Evolutionary conservation across 2,329 filamentous ascomycete genomes (phyloP).

Genomic region (Penicillium griseofulvum): DNA sequence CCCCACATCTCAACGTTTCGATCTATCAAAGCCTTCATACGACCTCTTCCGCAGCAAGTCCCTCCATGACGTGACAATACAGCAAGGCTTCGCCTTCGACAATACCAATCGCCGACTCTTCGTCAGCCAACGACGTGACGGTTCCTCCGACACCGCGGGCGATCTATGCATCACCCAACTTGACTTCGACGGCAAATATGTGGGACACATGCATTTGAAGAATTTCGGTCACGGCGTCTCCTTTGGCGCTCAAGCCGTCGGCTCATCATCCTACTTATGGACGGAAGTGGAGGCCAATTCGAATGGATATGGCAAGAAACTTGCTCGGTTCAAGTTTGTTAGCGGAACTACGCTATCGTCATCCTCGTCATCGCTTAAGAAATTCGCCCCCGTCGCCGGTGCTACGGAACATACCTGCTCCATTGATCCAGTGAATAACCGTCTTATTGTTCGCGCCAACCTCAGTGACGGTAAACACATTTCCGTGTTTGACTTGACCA

Average conservation of each 20-base stretch:
- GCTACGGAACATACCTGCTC: conserved; percentile 18
- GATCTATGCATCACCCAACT: conserved; percentile 23
- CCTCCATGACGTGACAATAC: conserved; percentile 17
- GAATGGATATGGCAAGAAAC: conserved; percentile 22
- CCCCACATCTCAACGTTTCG: conserved; percentile 12
- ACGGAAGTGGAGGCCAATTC: conserved; percentile 20
- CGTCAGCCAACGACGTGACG: conserved; percentile 19
- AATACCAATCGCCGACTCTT: conserved; percentile 24
- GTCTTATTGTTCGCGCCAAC: conserved; percentile 18
- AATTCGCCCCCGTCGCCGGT: conserved; percentile 10
- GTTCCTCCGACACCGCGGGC: conserved; percentile 11
- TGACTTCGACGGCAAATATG: conserved; percentile 20
- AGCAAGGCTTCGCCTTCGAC: conserved; percentile 26
- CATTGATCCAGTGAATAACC: conserved; percentile 19
- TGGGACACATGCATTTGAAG: conserved; percentile 22
- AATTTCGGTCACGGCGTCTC: conserved; percentile 22
- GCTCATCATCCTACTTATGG: conserved; percentile 21
- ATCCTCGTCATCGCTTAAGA: background rate
- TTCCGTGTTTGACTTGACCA: conserved; percentile 15
- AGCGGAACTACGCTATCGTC: conserved; percentile 14
- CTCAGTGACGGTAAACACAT: conserved; percentile 16
- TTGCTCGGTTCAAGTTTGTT: conserved; percentile 22
- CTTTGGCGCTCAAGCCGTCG: conserved; percentile 17
- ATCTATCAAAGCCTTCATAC: conserved; percentile 16
- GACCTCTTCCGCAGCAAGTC: conserved; percentile 18